Conservation (phyloP, 1,139 yeast genomes). For the Dujonia santamariae region DNA sequence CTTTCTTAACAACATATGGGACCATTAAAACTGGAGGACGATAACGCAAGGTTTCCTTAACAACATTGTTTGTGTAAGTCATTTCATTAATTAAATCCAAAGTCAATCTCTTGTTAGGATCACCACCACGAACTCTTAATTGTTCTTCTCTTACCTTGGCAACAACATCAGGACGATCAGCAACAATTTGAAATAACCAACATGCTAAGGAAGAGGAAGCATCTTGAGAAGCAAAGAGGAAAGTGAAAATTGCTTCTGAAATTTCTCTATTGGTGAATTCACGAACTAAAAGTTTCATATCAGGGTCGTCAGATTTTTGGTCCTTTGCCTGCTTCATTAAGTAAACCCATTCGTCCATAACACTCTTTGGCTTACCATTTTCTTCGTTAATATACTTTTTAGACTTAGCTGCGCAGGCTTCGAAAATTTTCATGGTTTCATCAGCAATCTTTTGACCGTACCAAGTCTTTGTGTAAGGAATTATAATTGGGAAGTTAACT, state of each 20-base stretch:
- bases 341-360: constrained; percentile 92
- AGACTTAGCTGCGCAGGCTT: constrained; percentile 80
- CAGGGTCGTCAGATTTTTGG: constrained; percentile 44
- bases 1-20: constrained; percentile 87
- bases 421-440: constrained; percentile 89
- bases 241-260: constrained; percentile 93
- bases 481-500: constrained; percentile 93
- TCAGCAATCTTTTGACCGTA: constrained; percentile 93
- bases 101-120: constrained; percentile 57
- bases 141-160: constrained; percentile 89
- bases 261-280: constrained; percentile 88
- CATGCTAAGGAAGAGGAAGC: constrained; percentile 98
- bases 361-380: constrained; percentile 82
- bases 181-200: constrained; percentile 94
- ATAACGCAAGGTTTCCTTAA: constrained; percentile 86
- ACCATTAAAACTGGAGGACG: constrained; percentile 99
- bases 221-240: constrained; percentile 95
- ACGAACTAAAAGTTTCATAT: constrained; percentile 61
- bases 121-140: constrained; percentile 73
- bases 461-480: constrained; percentile 97
- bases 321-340: constrained; percentile 77
- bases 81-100: constrained; percentile 78
- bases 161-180: constrained; percentile 91
- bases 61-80: constrained; percentile 87
- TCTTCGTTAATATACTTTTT: constrained; percentile 67